Base-by-base conservation (phyloP, 768 basidiomycete species). In the Symmetrospora coprosmae region DNA sequence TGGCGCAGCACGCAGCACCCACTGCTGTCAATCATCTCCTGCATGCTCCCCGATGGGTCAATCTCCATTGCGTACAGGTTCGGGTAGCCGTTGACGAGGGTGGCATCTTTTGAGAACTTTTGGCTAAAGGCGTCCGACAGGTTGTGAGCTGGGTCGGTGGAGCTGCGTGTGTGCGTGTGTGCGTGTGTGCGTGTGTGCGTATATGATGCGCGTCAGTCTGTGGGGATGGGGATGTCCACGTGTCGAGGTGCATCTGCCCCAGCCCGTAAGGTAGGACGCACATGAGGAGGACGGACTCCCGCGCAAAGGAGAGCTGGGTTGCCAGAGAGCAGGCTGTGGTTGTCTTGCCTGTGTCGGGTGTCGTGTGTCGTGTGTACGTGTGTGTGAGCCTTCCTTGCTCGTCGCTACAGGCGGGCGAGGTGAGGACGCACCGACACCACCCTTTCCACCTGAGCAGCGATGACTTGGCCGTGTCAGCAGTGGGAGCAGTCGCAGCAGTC, bases 51-150 rank as follows among this genome's bases (percentile, higher is more conserved):
- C 46, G 87, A 92, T 7, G 94, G 94, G 74, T 99, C 94, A 72
- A 99, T 99, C 74, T 99, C 94, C 94, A 99, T 99, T 2, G 94
- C 94, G 70, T 74, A 92, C 41, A 99, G 80, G 75, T 99, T 99
- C 62, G 86, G 82, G 68, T 96, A 96, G 8, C 94, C 94, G 69
- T 92, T 94, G 52, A 97, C 94, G 43, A 53, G 50, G n/a, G 53
- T 53, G 90, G 94, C 94, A 72, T 99, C 94, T 71, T 97, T 97
- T 62, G 87, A 88, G 75, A 99, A 99, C 76, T 99, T 97, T 71
- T 99, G 94, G 21, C 88, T 87, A 72, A 97, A 97, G 16, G 94
- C 89, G 74, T 99, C 92, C 9, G 91, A 96, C 39, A 99, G 76
- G 74, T 99, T 99, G 77, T 99, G 94, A 35, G 94, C 94, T n/a